These are phyloP conservation scores for Diaporthe aspalathi DNA, from an alignment of 2,329 filamentous ascomycete genomes.

Conservation along the genomic window DNA sequence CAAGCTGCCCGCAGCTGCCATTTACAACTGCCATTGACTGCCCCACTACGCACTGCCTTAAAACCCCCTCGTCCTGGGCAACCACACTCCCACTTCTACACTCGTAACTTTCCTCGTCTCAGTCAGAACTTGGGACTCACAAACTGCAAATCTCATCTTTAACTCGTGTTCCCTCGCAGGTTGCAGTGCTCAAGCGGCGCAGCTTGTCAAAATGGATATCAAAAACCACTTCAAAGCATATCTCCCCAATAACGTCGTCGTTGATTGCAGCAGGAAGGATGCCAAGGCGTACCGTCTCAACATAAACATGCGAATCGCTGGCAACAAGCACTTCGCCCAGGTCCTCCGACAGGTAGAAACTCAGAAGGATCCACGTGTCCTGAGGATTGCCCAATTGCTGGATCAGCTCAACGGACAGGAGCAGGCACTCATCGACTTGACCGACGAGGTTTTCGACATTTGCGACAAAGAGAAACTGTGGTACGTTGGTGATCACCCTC, in stretches of 20 bases:
- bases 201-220: constrained; percentile 8
- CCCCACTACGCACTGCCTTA: too few relatives aligned
- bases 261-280: constrained; percentile 18
- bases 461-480: constrained; percentile 1
- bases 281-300: not conserved
- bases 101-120: too few relatives aligned
- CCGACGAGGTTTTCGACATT: constrained; percentile 12
- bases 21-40: too few relatives aligned
- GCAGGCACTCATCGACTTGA: not conserved
- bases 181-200: not conserved
- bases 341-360: not conserved
- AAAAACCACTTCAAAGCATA: constrained; percentile 15
- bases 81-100: too few relatives aligned
- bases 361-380: constrained; percentile 11
- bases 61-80: too few relatives aligned
- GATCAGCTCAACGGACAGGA: not conserved
- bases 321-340: constrained; percentile 3
- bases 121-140: not conserved
- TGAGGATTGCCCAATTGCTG: constrained; percentile 26
- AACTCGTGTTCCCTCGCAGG: not conserved
- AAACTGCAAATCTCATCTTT: not conserved
- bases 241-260: not conserved
- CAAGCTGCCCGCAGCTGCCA: not conserved
- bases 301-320: not conserved
- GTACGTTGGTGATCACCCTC: constrained; percentile 14